Evolutionary conservation across 2,329 filamentous ascomycete species (phyloP).

Genomic region (Claviceps pazoutovae): DNA sequence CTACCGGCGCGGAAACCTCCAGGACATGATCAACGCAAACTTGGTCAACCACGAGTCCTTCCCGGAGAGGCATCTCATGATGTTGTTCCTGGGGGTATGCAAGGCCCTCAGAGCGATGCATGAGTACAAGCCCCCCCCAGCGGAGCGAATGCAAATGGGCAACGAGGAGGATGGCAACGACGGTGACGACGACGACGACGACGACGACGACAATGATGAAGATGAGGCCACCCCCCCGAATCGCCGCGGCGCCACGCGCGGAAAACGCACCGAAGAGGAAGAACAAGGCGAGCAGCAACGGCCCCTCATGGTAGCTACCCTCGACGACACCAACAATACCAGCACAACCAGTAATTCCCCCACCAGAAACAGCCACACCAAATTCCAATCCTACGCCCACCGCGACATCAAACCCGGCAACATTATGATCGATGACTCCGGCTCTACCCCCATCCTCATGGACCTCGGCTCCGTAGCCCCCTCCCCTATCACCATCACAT

Average conservation of each 20-base stretch:
- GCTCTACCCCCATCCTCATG: slow-evolving; percentile 84
- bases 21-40: slow-evolving; percentile 98
- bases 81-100: slow-evolving; percentile 83
- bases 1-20: slow-evolving; percentile 86
- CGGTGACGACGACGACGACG: slow-evolving; percentile 17
- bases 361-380: slow-evolving; percentile 12
- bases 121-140: slow-evolving; percentile 47
- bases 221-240: slow-evolving; percentile 5
- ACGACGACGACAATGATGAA: slow-evolving; percentile 9
- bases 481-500: slow-evolving; percentile 79
- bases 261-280: slow-evolving; percentile 15
- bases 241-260: no score
- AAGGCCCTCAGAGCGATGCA: slow-evolving; percentile 83
- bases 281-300: slow-evolving; percentile 59
- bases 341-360: background rate
- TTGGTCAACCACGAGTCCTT: slow-evolving; percentile 88
- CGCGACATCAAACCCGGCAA: slow-evolving; percentile 96
- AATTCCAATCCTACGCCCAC: slow-evolving; percentile 73
- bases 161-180: slow-evolving; percentile 21
- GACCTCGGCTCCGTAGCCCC: slow-evolving; percentile 85
- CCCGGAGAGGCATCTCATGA: slow-evolving; percentile 76
- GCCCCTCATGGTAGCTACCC: slow-evolving; percentile 52
- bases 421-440: slow-evolving; percentile 95
- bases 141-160: slow-evolving; percentile 40
- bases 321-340: background rate